phyloP scores from a whole-genome alignment of 305 asterid species.

The Fraxinus sp. region DNA sequence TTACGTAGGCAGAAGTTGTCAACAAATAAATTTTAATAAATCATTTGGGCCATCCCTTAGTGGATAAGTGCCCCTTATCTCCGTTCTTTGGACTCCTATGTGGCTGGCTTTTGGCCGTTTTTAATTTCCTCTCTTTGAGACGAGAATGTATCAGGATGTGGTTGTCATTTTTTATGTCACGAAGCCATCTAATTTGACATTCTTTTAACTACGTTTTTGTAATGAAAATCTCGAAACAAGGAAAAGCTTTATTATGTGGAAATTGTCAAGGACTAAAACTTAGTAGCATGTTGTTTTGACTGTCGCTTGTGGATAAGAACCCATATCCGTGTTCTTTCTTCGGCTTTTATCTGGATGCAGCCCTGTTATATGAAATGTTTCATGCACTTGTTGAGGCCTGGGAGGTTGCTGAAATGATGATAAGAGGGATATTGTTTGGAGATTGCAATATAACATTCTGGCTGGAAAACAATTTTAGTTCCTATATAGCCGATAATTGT shows the following conservation, averaged over 20 bases:
- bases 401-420: neutral
- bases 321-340: neutral
- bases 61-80: neutral
- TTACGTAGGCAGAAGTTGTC: neutral
- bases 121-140: neutral
- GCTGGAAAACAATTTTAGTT: neutral
- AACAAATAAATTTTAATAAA: neutral
- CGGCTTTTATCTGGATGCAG: neutral
- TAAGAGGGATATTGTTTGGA: neutral
- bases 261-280: neutral
- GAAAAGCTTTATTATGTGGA: neutral
- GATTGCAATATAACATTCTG: neutral
- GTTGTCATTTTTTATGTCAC: neutral
- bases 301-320: neutral
- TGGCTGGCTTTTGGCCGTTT: neutral
- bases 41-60: neutral
- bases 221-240: neutral
- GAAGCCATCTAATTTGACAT: neutral
- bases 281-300: neutral
- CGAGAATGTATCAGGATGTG: neutral
- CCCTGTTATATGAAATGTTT: neutral
- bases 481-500: neutral
- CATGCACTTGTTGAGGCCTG: neutral
- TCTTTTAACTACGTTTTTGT: neutral
- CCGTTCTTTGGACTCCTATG: neutral